phyloP scores from a whole-genome alignment of 495 filamentous ascomycete genomes.

The Parathielavia hyrcaniae region DNA sequence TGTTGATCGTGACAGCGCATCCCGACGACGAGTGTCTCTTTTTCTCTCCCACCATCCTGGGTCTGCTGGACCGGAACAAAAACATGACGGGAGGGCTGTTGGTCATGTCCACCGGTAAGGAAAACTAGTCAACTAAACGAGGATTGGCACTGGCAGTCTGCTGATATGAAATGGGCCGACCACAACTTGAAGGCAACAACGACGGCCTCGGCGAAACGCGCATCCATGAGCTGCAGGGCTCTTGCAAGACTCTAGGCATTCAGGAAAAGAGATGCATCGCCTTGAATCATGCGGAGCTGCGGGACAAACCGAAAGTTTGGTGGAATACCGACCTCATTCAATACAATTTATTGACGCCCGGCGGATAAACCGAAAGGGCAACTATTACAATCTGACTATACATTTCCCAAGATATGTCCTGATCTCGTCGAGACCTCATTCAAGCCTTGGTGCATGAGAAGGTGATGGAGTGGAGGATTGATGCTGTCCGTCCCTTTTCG shows the following conservation, averaged over 20 bases:
- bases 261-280: conserved; percentile 30
- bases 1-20: conserved; percentile 39
- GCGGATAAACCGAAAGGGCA: too few species aligned
- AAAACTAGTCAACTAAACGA: too few species aligned
- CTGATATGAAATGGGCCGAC: neutral
- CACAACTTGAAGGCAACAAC: conserved; percentile 35
- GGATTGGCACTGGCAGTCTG: too few species aligned
- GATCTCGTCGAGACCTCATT: too few species aligned
- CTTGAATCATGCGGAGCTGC: conserved; percentile 34
- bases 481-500: conserved; percentile 27
- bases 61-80: conserved; percentile 34
- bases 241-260: conserved; percentile 36
- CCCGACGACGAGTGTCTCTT: conserved; percentile 44
- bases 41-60: conserved; percentile 38
- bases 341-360: too few species aligned
- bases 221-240: conserved; percentile 32
- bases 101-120: conserved; percentile 39
- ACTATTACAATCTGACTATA: too few species aligned
- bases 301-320: conserved; percentile 41
- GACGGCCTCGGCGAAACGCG: conserved; percentile 37
- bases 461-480: conserved; percentile 37
- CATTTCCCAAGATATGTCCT: too few species aligned
- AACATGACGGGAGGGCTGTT: conserved; percentile 31
- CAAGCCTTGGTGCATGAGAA: conserved; percentile 31
- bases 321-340: conserved; percentile 36